Evolutionary conservation across 495 filamentous ascomycete genomes (phyloP), one percentile per base, ranked within the genome.

Genomic region (Hypoxylon intermedium): DNA sequence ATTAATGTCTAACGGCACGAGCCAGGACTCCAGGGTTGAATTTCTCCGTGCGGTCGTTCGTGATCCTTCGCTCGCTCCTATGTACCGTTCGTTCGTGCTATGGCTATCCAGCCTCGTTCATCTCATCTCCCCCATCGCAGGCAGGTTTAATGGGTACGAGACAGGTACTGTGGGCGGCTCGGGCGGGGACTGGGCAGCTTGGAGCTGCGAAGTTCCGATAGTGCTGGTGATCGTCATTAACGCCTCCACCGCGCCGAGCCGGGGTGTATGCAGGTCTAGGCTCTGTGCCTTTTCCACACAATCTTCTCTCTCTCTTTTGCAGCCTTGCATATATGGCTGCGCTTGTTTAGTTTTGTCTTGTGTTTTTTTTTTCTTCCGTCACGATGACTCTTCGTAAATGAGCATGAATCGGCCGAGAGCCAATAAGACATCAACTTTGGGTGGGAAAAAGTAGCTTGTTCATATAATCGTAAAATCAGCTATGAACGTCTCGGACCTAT

Each of bases 171-270:
- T 12, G 30, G 44, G 26, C 34, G 20, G n/a, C 42, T 43, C 21
- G 36, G 44, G 50, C 49, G 44, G 43, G 60, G 52, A 42, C 45
- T 53, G 53, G 53, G 36, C 23, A 58, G 48, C 38, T 48, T 31
- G 48, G 31, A 60, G 42, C 65, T 68, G 65, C 68, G 62, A 60
- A 59, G 57, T 63, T 56, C 65, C 68, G 68, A 68, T 68, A 71
- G 68, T 68, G 47, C 55, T 59, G 59, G 65, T 68, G 68, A 71
- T 71, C 68, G 42, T 68, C 68, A 71, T 71, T 68, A 60, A 60
- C 38, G 42, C 41, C 53, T 57, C 53, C 40, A 60, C 56, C 40
- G 56, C 52, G 62, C 62, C 56, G 57, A 65, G 62, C 48, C 56
- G 30, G 49, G 55, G 38, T 38, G 52, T 15, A 41, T 23, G 23